Base-by-base conservation (phyloP, 257 asterid genomes). In the Salvia splendens region DNA sequence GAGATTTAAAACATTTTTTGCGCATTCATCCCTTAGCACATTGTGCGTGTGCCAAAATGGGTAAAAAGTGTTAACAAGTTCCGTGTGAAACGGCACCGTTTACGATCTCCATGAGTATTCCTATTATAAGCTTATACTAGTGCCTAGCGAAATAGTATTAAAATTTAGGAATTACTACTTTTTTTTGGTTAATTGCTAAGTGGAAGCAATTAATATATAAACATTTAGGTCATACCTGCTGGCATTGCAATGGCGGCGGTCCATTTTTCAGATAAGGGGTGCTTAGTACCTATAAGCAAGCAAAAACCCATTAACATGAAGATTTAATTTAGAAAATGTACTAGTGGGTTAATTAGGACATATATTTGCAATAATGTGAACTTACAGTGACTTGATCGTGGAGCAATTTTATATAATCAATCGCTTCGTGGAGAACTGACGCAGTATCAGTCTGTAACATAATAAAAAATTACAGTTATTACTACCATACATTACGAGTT, bases 341-440 rank as follows among this genome's bases (percentile, higher is more conserved):
- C 1, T 24, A 56, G 60, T 50, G 69, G 55, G 67, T 67, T 69
- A 20, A 24, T 24, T 24, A 24, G 30, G 30, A 24, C 30, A 24
- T 24, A 24, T 24, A 24, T 24, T 0, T 24, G 30, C 30, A 24
- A 24, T 24, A 24, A 24, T 61, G 24, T 11, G 42, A 63, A 64
- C 71, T 69, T 73, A 78, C 88, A 67, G 54, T 24, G 73, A 83
- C 82, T 76, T 83, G 88, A 68, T 81, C 82, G 60, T 83, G 88
- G 79, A 83, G 84, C 68, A 78, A 80, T 76, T 80, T 80, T 73
- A 83, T 83, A 52, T 76, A 80, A 35, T 78, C 86, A 56, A 83
- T 75, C 8, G 88, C 82, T 75, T 83, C 88, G 8, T 78, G 80
- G 42, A 83, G 86, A 64, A 83, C 88, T 60, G 88, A 83, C 14